phyloP scores from a whole-genome alignment of 2,329 filamentous ascomycete species.

The Diaporthe citri region DNA sequence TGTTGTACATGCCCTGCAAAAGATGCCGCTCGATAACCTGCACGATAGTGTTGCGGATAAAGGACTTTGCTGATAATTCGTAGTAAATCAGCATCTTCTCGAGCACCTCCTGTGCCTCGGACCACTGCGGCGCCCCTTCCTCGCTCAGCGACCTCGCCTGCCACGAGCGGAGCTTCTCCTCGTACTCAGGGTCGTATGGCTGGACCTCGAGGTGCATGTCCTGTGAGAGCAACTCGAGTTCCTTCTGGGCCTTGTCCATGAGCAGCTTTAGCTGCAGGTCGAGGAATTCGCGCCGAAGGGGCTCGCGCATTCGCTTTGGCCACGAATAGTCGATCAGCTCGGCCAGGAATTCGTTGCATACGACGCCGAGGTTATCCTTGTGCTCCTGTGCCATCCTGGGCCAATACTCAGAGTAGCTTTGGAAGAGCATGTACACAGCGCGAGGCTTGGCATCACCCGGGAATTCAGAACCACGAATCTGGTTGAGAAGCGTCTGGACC shows the following conservation, averaged over 20 bases:
- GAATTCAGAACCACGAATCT: constrained; percentile 65
- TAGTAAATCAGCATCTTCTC: constrained; percentile 71
- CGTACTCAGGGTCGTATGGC: constrained; percentile 66
- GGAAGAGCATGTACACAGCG: constrained; percentile 67
- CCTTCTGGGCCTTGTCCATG: constrained; percentile 60
- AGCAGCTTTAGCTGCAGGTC: constrained; percentile 62
- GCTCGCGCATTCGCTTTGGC: constrained; percentile 65
- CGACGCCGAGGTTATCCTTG: constrained; percentile 66
- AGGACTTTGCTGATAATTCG: constrained; percentile 64
- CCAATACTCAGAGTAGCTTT: constrained; percentile 66
- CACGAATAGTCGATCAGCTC: constrained; percentile 65
- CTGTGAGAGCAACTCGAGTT: constrained; percentile 60
- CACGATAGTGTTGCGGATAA: constrained; percentile 65
- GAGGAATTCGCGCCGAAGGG: constrained; percentile 62
- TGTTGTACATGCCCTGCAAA: constrained; percentile 63
- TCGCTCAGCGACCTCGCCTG: constrained; percentile 46
- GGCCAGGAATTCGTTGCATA: constrained; percentile 66
- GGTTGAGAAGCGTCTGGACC: constrained; percentile 62
- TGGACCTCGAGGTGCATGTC: constrained; percentile 67
- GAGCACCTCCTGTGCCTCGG: constrained; percentile 64
- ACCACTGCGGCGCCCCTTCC: constrained; percentile 55
- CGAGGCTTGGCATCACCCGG: constrained; percentile 66
- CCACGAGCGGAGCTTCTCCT: constrained; percentile 63
- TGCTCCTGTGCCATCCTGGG: constrained; percentile 65
- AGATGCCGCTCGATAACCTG: constrained; percentile 66